Conservation (phyloP, 2,329 filamentous ascomycete species). For the Sodiomyces alkalinus region DNA sequence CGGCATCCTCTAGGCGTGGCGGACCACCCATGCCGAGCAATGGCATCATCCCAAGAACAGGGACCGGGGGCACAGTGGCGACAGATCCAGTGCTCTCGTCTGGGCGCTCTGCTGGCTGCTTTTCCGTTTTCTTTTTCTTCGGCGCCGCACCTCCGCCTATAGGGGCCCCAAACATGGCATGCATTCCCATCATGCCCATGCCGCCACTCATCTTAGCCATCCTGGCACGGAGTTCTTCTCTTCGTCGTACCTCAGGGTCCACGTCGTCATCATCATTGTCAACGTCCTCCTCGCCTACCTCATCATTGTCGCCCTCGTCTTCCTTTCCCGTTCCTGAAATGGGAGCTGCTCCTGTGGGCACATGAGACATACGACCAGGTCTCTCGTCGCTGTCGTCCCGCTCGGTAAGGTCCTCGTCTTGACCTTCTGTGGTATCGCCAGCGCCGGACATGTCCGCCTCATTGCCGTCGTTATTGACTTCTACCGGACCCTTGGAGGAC, state of each 20-base stretch:
- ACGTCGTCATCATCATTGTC: constrained; percentile 67
- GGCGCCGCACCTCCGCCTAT: constrained; percentile 16
- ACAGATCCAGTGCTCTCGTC: constrained; percentile 28
- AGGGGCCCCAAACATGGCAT: constrained; percentile 70
- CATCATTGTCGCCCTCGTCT: constrained; percentile 20
- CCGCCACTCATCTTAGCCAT: constrained; percentile 99
- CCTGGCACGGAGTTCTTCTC: constrained; percentile 76
- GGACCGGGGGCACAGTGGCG: constrained; percentile 35
- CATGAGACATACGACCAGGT: constrained; percentile 18
- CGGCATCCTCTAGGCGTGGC: constrained; percentile 26
- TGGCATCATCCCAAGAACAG: constrained; percentile 37
- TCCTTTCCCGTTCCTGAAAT: too few relatives aligned
- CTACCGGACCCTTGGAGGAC: constrained; percentile 30
- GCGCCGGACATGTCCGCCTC: constrained; percentile 51
- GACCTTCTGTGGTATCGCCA: constrained; percentile 47
- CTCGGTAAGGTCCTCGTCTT: constrained; percentile 45
- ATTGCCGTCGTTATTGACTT: constrained; percentile 41
- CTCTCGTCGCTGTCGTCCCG: constrained; percentile 61
- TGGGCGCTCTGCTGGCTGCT: constrained; percentile 20
- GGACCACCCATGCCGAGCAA: constrained; percentile 58
- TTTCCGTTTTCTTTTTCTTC: constrained; percentile 39
- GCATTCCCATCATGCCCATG: constrained; percentile 98
- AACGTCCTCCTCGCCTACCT: constrained; percentile 36
- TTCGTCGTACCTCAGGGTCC: constrained; percentile 73
- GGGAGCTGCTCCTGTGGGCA: constrained; percentile 25